Evolutionary conservation across 352 stramenopile species (phyloP).

Genomic region (Pythium rishiriense): DNA sequence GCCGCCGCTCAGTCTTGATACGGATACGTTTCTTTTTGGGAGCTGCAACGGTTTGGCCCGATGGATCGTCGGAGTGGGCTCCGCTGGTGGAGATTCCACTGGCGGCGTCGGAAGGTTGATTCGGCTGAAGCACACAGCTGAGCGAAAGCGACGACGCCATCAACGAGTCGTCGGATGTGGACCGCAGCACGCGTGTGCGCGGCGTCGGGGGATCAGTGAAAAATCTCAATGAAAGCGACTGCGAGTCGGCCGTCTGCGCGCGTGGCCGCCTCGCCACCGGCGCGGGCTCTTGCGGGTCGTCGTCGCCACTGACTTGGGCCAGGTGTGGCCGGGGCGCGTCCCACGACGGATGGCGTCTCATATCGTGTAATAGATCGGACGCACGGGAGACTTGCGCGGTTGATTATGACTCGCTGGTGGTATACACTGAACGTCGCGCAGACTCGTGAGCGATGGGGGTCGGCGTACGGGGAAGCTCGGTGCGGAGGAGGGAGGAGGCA

Average conservation of each 20-base stretch:
- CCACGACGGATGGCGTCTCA: constrained; percentile 3
- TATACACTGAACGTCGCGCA: too few relatives aligned
- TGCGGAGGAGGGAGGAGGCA: too few relatives aligned
- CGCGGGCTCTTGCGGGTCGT: background rate
- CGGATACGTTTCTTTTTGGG: constrained; percentile 36
- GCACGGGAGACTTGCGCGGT: background rate
- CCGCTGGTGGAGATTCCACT: too few relatives aligned
- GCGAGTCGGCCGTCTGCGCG: background rate
- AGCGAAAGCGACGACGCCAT: background rate
- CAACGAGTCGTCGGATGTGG: background rate
- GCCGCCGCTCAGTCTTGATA: constrained; percentile 44
- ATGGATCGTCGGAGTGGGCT: too few relatives aligned
- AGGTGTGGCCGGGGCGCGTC: background rate
- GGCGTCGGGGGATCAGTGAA: background rate
- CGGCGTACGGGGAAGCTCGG: too few relatives aligned
- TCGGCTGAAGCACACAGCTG: too few relatives aligned
- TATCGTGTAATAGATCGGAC: background rate
- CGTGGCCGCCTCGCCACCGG: background rate
- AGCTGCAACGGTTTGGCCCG: background rate
- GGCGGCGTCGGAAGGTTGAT: too few relatives aligned
- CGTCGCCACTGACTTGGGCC: background rate
- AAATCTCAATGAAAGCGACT: background rate
- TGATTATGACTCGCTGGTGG: too few relatives aligned
- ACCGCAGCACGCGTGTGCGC: background rate
- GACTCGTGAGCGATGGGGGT: too few relatives aligned